These are phyloP conservation scores for Periconia macrospinosa DNA, from an alignment of 2,329 filamentous ascomycete species.

Conservation along the genomic window DNA sequence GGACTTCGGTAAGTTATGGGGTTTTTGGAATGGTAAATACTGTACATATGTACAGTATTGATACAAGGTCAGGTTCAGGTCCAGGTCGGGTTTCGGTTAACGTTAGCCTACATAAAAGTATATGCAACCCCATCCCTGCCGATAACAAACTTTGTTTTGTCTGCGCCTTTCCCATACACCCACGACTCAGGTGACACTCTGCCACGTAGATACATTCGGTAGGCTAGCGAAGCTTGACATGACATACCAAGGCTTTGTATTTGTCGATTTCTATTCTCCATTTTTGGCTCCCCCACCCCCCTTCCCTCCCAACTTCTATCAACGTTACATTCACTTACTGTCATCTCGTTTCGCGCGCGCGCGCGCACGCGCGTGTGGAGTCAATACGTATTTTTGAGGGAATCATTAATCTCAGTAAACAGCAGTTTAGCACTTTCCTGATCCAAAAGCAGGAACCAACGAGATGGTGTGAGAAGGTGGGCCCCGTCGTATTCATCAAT, in stretches of 20 bases:
- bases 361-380: too few species aligned
- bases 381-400: neutral
- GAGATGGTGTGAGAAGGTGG: neutral
- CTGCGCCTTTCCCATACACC: neutral
- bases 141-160: neutral
- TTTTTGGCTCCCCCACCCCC: too few species aligned
- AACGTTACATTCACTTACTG: neutral
- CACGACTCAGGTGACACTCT: neutral
- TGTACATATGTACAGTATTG: neutral
- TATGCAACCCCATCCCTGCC: neutral
- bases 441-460: neutral
- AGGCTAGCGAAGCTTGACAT: neutral
- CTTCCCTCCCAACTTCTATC: too few species aligned
- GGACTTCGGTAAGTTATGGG: neutral
- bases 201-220: neutral
- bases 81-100: neutral
- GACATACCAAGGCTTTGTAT: neutral
- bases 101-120: neutral
- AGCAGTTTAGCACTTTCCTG: neutral
- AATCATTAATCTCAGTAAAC: neutral
- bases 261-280: too few species aligned
- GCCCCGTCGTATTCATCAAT: neutral
- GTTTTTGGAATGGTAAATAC: neutral
- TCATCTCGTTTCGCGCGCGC: neutral
- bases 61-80: neutral